A percentile compares a stretch with the other conserved stretches of the same genome.
Evolutionary conservation across 2,329 filamentous ascomycete genomes (phyloP).

Genomic region (Xylaria polymorpha): DNA sequence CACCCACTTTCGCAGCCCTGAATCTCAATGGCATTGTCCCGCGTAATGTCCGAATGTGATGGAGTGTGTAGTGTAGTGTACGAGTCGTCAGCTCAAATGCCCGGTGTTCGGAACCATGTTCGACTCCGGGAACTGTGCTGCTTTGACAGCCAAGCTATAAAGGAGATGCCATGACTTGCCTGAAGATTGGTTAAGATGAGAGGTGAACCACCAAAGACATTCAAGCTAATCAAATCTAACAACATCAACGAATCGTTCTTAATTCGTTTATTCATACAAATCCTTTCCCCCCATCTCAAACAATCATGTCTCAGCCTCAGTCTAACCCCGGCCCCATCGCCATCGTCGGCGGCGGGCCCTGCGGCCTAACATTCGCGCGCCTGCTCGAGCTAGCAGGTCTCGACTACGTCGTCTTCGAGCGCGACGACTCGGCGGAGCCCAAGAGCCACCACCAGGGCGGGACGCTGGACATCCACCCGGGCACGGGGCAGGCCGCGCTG

Average conservation of each 20-base stretch:
- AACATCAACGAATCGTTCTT: neutral
- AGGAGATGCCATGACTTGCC: neutral
- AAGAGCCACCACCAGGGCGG: conserved; percentile 46
- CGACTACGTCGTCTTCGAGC: conserved; percentile 38
- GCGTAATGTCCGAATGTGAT: neutral
- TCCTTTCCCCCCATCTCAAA: neutral
- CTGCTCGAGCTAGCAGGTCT: conserved; percentile 32
- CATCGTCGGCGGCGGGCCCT: conserved; percentile 40
- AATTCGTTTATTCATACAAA: neutral
- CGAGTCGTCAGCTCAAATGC: neutral
- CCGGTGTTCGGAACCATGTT: neutral
- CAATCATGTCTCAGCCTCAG: conserved; percentile 22
- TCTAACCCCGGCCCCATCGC: conserved; percentile 33
- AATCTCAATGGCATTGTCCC: neutral
- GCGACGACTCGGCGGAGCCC: conserved; percentile 21
- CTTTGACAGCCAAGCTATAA: neutral
- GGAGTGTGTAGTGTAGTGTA: no score
- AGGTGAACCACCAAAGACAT: neutral
- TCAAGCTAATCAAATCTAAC: neutral
- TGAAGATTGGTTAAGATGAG: neutral
- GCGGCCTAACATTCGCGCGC: conserved; percentile 37
- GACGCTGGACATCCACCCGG: conserved; percentile 59
- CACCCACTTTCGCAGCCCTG: neutral
- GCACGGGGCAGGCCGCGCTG: conserved; percentile 45
- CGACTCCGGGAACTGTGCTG: neutral